phyloP scores from a whole-genome alignment of 345 rosid species.

The Pistacia atlantica region DNA sequence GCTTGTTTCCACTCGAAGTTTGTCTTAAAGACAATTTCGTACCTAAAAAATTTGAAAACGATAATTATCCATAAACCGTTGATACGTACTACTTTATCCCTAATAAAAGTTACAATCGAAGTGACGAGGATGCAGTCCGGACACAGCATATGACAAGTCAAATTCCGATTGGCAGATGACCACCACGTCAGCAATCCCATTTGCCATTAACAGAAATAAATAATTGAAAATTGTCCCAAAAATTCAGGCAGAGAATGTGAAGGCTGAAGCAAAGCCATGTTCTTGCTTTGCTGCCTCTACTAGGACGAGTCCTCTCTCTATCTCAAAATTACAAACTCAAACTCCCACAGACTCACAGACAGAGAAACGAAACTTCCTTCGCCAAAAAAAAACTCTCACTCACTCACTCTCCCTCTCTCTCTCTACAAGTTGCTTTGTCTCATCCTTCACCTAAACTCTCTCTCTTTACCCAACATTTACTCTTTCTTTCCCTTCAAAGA shows the following conservation, averaged over 20 bases:
- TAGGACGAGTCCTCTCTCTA: neutral
- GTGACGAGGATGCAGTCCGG: neutral
- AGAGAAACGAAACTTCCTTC: neutral
- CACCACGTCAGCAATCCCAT: neutral
- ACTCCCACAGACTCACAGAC: no score
- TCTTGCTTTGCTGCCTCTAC: neutral
- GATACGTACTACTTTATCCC: no score
- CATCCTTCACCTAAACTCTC: slow-evolving; percentile 23
- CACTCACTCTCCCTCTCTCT: neutral
- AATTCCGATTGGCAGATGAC: neutral
- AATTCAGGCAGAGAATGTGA: neutral
- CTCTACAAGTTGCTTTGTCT: slow-evolving; percentile 24
- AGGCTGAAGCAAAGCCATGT: neutral
- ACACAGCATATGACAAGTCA: neutral
- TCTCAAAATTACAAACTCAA: neutral
- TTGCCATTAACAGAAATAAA: neutral
- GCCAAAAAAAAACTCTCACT: neutral
- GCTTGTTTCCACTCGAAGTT: no score
- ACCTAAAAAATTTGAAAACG: no score
- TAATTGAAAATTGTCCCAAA: neutral
- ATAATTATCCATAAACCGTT: no score
- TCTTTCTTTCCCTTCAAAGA: neutral
- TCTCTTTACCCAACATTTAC: neutral
- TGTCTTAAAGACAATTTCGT: no score
- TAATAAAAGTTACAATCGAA: neutral